Evolutionary conservation across 2,329 filamentous ascomycete genomes (phyloP).

Genomic region (Nannizziopsis barbatae): DNA sequence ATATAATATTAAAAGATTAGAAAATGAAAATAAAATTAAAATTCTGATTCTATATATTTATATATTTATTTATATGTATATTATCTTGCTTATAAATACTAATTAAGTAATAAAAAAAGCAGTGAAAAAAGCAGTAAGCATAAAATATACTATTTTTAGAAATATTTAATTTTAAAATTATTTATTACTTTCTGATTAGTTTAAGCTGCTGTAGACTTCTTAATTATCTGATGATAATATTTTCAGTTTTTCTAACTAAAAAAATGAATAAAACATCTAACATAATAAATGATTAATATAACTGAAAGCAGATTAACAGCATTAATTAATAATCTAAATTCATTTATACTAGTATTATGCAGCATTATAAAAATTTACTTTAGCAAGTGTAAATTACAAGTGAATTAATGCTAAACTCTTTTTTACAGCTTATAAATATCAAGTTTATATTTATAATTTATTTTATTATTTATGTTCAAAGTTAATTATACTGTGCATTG

Average conservation of each 20-base stretch:
- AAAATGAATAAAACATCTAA: constrained; percentile 3
- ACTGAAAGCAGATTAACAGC: constrained; percentile 5
- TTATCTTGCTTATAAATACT: no score
- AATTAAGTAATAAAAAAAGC: no score
- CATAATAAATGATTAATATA: background rate
- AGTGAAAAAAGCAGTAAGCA: no score
- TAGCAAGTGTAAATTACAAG: constrained; percentile 4
- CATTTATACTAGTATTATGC: constrained; percentile 8
- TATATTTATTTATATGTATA: no score
- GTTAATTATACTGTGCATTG: constrained; percentile 10
- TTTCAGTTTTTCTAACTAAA: constrained; percentile 1
- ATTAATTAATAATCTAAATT: constrained; percentile 4
- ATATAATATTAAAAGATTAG: no score
- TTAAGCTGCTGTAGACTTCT: no score
- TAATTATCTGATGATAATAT: constrained; percentile 8
- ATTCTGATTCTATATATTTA: no score
- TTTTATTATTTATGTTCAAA: constrained; percentile 9
- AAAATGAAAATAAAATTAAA: no score
- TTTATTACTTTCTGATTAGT: no score
- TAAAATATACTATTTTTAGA: no score
- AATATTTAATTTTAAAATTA: no score
- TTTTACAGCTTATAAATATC: constrained; percentile 8
- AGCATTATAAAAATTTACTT: constrained; percentile 3
- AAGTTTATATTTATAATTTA: constrained; percentile 1
- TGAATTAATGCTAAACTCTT: constrained; percentile 12